Percentiles rank a stretch among this genome's conserved stretches.
Evolutionary conservation across 2,329 filamentous ascomycete species (phyloP).

Genomic region (Penicillium capsulatum): DNA sequence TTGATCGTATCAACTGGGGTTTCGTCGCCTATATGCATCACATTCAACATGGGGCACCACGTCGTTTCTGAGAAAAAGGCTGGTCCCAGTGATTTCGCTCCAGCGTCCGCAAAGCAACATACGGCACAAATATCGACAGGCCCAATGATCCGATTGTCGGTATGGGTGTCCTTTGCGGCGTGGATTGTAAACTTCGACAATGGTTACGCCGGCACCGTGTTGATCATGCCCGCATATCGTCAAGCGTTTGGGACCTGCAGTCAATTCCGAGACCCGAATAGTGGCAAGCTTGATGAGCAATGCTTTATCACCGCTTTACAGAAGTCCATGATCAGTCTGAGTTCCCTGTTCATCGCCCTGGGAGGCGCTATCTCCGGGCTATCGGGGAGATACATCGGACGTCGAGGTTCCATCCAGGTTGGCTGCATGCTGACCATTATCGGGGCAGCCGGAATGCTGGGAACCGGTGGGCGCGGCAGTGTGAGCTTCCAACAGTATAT

Average conservation of each 20-base stretch:
- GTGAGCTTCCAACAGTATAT: constrained; percentile 26
- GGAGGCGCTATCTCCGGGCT: constrained; percentile 22
- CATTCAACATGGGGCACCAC: too few species aligned
- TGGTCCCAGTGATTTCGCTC: too few species aligned
- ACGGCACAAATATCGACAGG: constrained; percentile 10
- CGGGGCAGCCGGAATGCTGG: constrained; percentile 27
- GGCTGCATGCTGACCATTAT: constrained; percentile 23
- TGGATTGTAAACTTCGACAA: constrained; percentile 26
- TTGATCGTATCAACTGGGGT: too few species aligned
- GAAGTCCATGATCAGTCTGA: constrained; percentile 27
- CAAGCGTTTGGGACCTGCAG: constrained; percentile 23
- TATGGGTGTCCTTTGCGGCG: constrained; percentile 22
- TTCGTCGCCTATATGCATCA: too few species aligned
- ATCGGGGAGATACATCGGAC: constrained; percentile 18
- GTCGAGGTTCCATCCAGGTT: constrained; percentile 22
- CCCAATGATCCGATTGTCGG: constrained; percentile 19
- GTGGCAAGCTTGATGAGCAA: constrained; percentile 7
- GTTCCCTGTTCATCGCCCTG: constrained; percentile 26
- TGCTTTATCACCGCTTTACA: constrained; percentile 25
- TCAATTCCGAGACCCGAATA: constrained; percentile 12
- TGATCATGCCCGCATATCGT: constrained; percentile 25
- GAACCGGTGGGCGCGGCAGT: constrained; percentile 14
- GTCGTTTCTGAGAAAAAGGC: too few species aligned
- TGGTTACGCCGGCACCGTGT: constrained; percentile 21
- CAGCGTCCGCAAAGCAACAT: neutral